These are phyloP conservation scores for Populus davidiana DNA, from an alignment of 345 rosid genomes.

Conservation along the genomic window DNA sequence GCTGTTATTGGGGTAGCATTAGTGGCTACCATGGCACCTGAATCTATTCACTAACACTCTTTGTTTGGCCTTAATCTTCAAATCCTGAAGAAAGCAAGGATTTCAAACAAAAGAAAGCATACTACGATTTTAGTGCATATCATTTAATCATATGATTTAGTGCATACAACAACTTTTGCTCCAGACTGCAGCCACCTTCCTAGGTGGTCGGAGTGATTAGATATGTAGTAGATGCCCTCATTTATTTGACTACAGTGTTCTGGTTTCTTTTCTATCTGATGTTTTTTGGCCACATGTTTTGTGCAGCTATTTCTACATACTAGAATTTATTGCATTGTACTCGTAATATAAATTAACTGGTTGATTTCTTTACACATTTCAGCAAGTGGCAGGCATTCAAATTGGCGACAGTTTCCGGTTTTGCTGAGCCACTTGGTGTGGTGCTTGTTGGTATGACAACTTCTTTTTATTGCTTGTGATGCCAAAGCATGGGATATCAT, in stretches of 20 bases:
- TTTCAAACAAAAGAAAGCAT: neutral
- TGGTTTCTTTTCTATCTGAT: neutral
- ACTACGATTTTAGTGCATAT: neutral
- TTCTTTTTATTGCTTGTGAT: neutral
- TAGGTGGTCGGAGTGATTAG: neutral
- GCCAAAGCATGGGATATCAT: neutral
- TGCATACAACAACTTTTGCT: neutral
- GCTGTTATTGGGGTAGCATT: neutral
- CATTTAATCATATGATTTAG: neutral
- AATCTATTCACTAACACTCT: neutral
- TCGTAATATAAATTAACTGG: slow-evolving; percentile 8
- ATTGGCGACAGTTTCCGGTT: slow-evolving; percentile 89
- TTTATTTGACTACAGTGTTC: neutral
- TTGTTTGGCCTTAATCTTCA: neutral
- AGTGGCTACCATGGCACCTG: too few relatives aligned
- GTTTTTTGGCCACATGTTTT: neutral
- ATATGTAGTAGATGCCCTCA: neutral
- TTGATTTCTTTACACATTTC: slow-evolving; percentile 28
- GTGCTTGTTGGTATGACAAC: slow-evolving; percentile 70
- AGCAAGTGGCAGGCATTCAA: slow-evolving; percentile 99
- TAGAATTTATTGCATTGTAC: neutral
- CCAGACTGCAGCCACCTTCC: neutral
- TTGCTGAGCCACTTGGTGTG: slow-evolving; percentile 97
- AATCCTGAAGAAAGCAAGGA: neutral
- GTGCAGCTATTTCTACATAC: neutral